phyloP scores from a whole-genome alignment of 2,329 filamentous ascomycete genomes.

The Phialophora verrucosa region DNA sequence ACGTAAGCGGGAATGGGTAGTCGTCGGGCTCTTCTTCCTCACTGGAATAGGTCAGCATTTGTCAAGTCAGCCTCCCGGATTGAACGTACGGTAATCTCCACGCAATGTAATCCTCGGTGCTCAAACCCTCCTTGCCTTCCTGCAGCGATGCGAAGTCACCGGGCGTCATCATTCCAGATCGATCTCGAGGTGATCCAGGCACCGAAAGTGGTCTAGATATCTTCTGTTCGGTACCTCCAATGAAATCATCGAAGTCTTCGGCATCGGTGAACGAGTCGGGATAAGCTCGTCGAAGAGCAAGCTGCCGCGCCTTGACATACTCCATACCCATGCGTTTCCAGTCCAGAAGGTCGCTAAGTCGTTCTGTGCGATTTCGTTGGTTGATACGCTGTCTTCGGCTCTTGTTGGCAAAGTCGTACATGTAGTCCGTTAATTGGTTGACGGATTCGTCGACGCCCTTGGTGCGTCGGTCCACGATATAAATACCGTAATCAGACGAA shows the following conservation, averaged over 20 bases:
- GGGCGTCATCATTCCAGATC: slow-evolving; percentile 97
- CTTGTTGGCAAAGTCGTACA: slow-evolving; percentile 94
- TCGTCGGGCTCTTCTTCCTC: slow-evolving; percentile 92
- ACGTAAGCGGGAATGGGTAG: slow-evolving; percentile 72
- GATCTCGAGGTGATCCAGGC: slow-evolving; percentile 87
- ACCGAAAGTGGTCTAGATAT: slow-evolving; percentile 93
- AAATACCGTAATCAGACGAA: slow-evolving; percentile 96
- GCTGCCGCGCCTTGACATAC: slow-evolving; percentile 94
- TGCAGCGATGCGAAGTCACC: slow-evolving; percentile 97
- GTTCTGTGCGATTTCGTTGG: slow-evolving; percentile 94
- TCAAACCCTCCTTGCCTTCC: slow-evolving; percentile 89
- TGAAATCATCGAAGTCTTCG: slow-evolving; percentile 85
- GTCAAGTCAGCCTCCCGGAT: slow-evolving; percentile 3
- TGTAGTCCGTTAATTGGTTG: slow-evolving; percentile 88
- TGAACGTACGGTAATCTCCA: slow-evolving; percentile 94
- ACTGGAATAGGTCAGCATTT: slow-evolving; percentile 53
- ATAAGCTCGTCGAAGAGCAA: slow-evolving; percentile 90
- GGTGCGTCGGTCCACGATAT: slow-evolving; percentile 93
- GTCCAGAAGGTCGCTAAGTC: slow-evolving; percentile 90
- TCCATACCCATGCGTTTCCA: slow-evolving; percentile 99
- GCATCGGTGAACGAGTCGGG: slow-evolving; percentile 78
- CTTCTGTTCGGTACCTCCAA: slow-evolving; percentile 91
- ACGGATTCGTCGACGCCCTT: slow-evolving; percentile 98
- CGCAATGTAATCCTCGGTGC: slow-evolving; percentile 95
- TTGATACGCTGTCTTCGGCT: slow-evolving; percentile 97